Evolutionary conservation across 371 early-diverging fungal genomes (phyloP).

Genomic region (Lichtheimia ramosa): DNA sequence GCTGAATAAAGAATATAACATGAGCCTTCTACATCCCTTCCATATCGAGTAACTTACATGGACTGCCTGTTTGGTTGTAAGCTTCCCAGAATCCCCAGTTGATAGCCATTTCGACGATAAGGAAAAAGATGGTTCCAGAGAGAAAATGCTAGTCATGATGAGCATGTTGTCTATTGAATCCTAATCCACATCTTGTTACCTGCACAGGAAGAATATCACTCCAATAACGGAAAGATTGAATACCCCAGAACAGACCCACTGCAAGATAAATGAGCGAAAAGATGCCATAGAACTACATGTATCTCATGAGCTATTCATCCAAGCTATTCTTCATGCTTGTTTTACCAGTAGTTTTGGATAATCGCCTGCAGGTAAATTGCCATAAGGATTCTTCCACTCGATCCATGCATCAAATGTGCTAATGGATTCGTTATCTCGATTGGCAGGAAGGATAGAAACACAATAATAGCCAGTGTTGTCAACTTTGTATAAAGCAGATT

Average conservation of each 20-base stretch:
- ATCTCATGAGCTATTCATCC: not conserved
- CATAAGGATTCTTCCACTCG: slow-evolving; percentile 79
- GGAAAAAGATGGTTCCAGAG: slow-evolving; percentile 4
- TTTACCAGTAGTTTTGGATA: slow-evolving; percentile 81
- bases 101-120: slow-evolving; percentile 57
- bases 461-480: slow-evolving; percentile 74
- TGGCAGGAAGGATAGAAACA: slow-evolving; percentile 40
- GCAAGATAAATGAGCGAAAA: slow-evolving; percentile 72
- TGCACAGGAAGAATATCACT: slow-evolving; percentile 88
- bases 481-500: slow-evolving; percentile 49
- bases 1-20: slow-evolving; percentile 29
- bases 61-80: slow-evolving; percentile 66
- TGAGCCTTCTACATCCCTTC: not conserved
- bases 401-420: slow-evolving; percentile 54
- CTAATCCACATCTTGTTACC: slow-evolving; percentile 17
- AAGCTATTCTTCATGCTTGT: not conserved
- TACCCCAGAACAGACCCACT: slow-evolving; percentile 78
- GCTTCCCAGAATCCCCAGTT: slow-evolving; percentile 86
- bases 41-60: slow-evolving; percentile 15
- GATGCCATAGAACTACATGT: slow-evolving; percentile 62
- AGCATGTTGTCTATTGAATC: not conserved
- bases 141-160: slow-evolving; percentile 13
- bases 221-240: slow-evolving; percentile 79
- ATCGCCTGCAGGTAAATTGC: slow-evolving; percentile 82
- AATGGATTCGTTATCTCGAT: slow-evolving; percentile 20